These are phyloP conservation scores for Austroboletus eburneus DNA, from an alignment of 768 basidiomycete species.

Conservation along the genomic window DNA sequence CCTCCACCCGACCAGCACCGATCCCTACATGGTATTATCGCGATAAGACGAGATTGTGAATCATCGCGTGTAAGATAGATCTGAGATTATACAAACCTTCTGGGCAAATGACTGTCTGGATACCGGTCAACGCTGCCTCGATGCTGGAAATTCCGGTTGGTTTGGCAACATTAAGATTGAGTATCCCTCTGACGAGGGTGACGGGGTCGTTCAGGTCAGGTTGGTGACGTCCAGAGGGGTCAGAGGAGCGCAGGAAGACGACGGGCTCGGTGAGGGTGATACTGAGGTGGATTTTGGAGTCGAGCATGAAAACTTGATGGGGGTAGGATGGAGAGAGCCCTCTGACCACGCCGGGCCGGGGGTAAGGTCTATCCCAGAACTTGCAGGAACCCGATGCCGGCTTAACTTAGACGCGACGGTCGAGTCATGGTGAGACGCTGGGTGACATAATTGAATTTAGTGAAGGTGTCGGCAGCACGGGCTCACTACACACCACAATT, in stretches of 20 bases:
- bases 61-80: neutral
- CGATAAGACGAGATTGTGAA: no score
- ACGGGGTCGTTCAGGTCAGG: slow-evolving; percentile 46
- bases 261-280: slow-evolving; percentile 73
- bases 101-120: slow-evolving; percentile 67
- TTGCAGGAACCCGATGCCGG: no score
- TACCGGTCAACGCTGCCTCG: slow-evolving; percentile 72
- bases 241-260: slow-evolving; percentile 61
- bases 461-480: no score
- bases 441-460: no score
- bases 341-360: no score
- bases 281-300: slow-evolving; percentile 40
- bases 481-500: no score
- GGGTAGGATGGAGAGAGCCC: neutral
- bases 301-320: slow-evolving; percentile 9
- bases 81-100: slow-evolving; percentile 59
- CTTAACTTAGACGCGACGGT: neutral
- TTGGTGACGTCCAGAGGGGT: slow-evolving; percentile 37
- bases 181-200: slow-evolving; percentile 60
- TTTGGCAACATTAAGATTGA: slow-evolving; percentile 63
- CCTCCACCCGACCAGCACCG: slow-evolving; percentile 68
- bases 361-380: no score
- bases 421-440: neutral
- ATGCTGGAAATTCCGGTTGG: slow-evolving; percentile 85
- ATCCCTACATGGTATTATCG: slow-evolving; percentile 41